A percentile compares a stretch with the other conserved stretches of the same genome.
Evolutionary conservation across 192 early-diverging fungal genomes (phyloP).

Genomic region (Umbelopsis sp.): DNA sequence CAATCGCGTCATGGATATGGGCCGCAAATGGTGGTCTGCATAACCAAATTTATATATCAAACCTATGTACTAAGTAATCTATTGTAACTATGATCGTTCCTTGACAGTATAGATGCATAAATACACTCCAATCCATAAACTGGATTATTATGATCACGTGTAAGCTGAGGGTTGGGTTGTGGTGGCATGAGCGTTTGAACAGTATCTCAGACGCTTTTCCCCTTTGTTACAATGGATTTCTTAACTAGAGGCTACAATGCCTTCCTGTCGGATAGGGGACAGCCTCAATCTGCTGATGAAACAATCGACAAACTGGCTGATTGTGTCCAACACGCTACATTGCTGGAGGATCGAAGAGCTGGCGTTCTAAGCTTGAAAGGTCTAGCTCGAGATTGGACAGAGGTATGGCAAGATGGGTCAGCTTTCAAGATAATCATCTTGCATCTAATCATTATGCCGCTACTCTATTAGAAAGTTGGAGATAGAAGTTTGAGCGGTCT

Average conservation of each 20-base stretch:
- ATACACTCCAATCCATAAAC: not conserved
- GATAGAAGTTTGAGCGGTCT: constrained; percentile 74
- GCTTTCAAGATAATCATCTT: not conserved
- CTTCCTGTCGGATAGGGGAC: constrained; percentile 63
- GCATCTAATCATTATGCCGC: too few species aligned
- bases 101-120: not conserved
- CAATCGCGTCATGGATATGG: not conserved
- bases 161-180: not conserved
- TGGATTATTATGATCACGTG: not conserved
- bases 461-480: constrained; percentile 72
- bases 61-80: not conserved
- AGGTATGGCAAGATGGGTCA: constrained; percentile 41
- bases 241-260: constrained; percentile 64
- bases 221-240: constrained; percentile 53
- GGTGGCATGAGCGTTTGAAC: not conserved
- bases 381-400: constrained; percentile 79
- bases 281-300: constrained; percentile 64
- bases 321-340: constrained; percentile 77
- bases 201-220: not conserved
- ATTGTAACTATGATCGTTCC: not conserved
- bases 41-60: not conserved
- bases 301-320: constrained; percentile 87
- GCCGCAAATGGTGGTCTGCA: constrained; percentile 14
- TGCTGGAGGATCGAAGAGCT: constrained; percentile 89
- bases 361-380: constrained; percentile 86